Evolutionary conservation across 768 basidiomycete genomes (phyloP).

Genomic region (Russula sp.): DNA sequence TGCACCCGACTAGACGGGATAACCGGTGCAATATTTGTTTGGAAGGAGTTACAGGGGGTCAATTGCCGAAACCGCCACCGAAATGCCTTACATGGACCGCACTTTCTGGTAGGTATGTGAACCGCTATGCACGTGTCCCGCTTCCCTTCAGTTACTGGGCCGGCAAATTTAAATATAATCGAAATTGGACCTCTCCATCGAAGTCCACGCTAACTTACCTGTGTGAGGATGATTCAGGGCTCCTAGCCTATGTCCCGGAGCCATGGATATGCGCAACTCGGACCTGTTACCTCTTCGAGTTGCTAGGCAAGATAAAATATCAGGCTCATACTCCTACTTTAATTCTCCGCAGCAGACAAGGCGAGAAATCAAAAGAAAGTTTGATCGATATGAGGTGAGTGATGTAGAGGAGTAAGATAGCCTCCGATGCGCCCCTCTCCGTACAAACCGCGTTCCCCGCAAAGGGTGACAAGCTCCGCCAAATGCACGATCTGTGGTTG

Average conservation of each 20-base stretch:
- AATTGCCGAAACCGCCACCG: constrained; percentile 6
- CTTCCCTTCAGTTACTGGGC: neutral
- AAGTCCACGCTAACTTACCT: constrained; percentile 2
- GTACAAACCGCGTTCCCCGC: neutral
- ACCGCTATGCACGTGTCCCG: constrained; percentile 13
- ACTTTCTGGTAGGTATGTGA: neutral
- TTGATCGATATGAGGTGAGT: constrained; percentile 19
- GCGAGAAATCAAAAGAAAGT: constrained; percentile 16
- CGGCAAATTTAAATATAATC: constrained; percentile 7
- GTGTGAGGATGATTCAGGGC: constrained; percentile 4
- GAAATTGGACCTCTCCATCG: neutral
- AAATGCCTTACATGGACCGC: neutral
- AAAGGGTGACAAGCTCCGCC: neutral
- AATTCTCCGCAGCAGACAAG: constrained; percentile 15
- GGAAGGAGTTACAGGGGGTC: constrained; percentile 7
- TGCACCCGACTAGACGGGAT: neutral
- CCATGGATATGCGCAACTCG: neutral
- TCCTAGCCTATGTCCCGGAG: constrained; percentile 6
- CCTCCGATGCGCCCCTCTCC: neutral
- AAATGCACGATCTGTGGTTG: neutral
- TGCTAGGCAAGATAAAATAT: neutral
- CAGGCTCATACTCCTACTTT: constrained; percentile 1
- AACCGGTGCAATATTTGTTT: neutral
- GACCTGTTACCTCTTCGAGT: constrained; percentile 10
- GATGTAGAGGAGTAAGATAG: constrained; percentile 5